Evolutionary conservation across 805 yeast species (phyloP).

Genomic region (Schizosaccharomyces octosporus): DNA sequence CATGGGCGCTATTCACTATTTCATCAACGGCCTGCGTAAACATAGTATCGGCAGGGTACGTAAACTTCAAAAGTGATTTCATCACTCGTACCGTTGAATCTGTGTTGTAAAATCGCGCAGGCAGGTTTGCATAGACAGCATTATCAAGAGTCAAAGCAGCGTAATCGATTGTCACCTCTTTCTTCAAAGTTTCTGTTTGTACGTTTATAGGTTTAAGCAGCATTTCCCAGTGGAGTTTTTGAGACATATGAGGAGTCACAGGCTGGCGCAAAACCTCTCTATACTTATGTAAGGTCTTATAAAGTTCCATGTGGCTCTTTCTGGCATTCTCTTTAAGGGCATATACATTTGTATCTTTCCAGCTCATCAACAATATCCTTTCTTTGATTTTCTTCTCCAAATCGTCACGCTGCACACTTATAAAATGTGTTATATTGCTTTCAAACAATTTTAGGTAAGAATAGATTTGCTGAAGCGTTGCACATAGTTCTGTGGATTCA

Average conservation of each 20-base stretch:
- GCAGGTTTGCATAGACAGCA: neutral
- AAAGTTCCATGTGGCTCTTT: constrained; percentile 60
- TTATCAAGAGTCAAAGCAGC: neutral
- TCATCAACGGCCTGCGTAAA: too few species aligned
- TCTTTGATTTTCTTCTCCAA: constrained; percentile 65
- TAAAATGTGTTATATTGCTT: constrained; percentile 21
- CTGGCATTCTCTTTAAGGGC: constrained; percentile 87
- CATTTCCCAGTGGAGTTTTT: neutral
- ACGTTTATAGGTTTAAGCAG: neutral
- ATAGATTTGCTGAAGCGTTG: constrained; percentile 18
- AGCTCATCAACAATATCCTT: constrained; percentile 69
- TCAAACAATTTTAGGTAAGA: constrained; percentile 44
- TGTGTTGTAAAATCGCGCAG: neutral
- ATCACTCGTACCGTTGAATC: neutral
- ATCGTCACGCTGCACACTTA: constrained; percentile 24
- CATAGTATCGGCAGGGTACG: too few species aligned
- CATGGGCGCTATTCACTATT: constrained; percentile 19
- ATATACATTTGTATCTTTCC: constrained; percentile 89
- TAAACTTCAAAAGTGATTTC: neutral
- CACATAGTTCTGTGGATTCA: neutral
- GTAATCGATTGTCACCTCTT: neutral
- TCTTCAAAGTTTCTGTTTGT: neutral
- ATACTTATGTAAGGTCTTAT: constrained; percentile 63
- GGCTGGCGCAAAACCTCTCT: constrained; percentile 21
- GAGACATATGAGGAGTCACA: constrained; percentile 4